Evolutionary conservation across 2,329 filamentous ascomycete species (phyloP), one percentile per base, ranked within the genome.

Genomic region (Arthrobotrys musiformis): DNA sequence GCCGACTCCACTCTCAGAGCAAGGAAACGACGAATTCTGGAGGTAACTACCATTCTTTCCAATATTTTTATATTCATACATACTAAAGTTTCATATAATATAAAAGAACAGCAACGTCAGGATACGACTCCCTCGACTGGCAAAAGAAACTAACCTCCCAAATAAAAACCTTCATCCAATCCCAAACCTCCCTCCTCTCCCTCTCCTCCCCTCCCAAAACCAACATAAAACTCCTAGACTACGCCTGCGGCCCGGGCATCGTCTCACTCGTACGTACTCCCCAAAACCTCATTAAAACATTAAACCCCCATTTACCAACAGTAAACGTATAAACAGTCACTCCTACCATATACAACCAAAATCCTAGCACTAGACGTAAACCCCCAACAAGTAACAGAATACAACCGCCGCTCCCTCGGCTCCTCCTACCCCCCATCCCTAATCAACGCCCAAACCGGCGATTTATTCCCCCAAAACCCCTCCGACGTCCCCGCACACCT

Each of bases 101-200:
- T 19, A 35, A 35, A 17, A 75, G 72, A 26, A 60, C 66, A 7
- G 73, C 73, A 50, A 77, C 58, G 4, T 77, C 73, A 4, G 33
- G 60, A n/a, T 77, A 77, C 52, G 73, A 77, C 66, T 70, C 73
- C 33, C 66, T 70, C 60, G 66, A 70, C 42, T 77, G 73, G 73
- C 73, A 77, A 33, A 70, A 56, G n/a, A 52, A 58, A 24, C 35
- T 77, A 15, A 77, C 73, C 8, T 19, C 30, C 28, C 54, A 70
- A 35, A 40, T 67, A 42, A 60, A 17, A 5, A n/a, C 48, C 44
- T 77, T 77, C 37, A 70, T 77, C 52, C 66, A 48, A 54, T 9
- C 42, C 22, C 60, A 77, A 46, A 44, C 60, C n/a, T 11, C 40
- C 22, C 67, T 60, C 60, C 66, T 77, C n/a, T 40, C 17, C 22